A percentile compares a stretch with the other conserved stretches of the same genome.
Conservation (phyloP, 2,329 filamentous ascomycete species). For the Apiospora marii region DNA sequence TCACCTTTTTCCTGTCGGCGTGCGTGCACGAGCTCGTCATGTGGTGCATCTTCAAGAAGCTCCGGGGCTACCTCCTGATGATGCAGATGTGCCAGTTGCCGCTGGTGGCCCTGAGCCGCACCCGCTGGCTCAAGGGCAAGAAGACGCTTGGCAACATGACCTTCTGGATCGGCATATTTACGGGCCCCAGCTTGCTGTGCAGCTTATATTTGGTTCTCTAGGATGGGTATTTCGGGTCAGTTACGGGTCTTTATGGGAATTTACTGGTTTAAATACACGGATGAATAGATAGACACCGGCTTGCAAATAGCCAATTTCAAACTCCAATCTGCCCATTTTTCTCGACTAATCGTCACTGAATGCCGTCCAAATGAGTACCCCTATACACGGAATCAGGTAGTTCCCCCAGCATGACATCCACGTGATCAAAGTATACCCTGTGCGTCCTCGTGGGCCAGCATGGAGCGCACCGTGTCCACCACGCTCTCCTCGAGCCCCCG, state of each 20-base stretch:
- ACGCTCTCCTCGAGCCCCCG: constrained; percentile 65
- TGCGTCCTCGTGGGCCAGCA: constrained; percentile 36
- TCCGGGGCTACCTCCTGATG: constrained; percentile 76
- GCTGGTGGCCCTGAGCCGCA: constrained; percentile 71
- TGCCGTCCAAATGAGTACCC: no score
- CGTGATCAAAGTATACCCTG: not conserved
- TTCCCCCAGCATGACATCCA: not conserved
- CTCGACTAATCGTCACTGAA: not conserved
- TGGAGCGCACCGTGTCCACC: constrained; percentile 61
- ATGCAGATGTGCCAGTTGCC: constrained; percentile 79
- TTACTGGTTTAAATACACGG: not conserved
- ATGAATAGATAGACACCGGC: not conserved
- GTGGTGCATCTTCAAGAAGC: constrained; percentile 82
- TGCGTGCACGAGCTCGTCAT: constrained; percentile 79
- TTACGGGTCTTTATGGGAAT: not conserved
- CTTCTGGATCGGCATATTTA: constrained; percentile 83
- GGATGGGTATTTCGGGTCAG: constrained; percentile 3
- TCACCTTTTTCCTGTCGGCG: constrained; percentile 77
- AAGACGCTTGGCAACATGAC: constrained; percentile 74
- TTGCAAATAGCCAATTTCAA: not conserved
- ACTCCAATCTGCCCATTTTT: not conserved
- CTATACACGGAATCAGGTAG: not conserved
- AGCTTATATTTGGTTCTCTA: constrained; percentile 67
- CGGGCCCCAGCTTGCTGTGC: constrained; percentile 73
- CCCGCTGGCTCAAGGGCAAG: constrained; percentile 68